These are phyloP conservation scores for Botrytis pseudocinerea DNA, from an alignment of 2,329 filamentous ascomycete species.

Conservation along the genomic window DNA sequence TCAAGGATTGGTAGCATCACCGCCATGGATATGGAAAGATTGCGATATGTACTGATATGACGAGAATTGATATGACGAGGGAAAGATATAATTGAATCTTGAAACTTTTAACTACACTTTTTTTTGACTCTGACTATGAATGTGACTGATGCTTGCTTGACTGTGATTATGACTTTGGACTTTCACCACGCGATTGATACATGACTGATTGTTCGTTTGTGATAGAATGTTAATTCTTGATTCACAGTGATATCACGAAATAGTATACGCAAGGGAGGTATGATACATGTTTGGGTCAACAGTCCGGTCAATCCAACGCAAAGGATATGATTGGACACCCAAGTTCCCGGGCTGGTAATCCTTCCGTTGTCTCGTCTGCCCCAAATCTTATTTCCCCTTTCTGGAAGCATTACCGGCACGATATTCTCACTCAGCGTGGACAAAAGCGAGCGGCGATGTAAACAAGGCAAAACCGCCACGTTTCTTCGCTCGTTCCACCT, in stretches of 20 bases:
- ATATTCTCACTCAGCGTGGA: not conserved
- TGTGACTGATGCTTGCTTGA: not conserved
- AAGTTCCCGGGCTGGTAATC: not conserved
- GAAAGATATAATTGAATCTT: slow-evolving; percentile 1
- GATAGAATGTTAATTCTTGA: not conserved
- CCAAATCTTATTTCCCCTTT: not conserved
- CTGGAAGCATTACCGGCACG: not conserved
- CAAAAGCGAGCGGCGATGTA: not conserved
- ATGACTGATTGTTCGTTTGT: not conserved
- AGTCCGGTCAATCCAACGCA: not conserved
- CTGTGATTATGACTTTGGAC: not conserved
- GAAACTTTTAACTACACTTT: not conserved
- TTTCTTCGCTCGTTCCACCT: not conserved
- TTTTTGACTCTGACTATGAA: not conserved
- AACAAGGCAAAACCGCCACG: not conserved
- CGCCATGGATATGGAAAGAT: slow-evolving; percentile 15
- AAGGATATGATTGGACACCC: not conserved
- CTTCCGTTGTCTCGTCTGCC: not conserved
- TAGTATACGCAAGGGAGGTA: too few species aligned
- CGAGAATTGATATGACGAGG: not conserved
- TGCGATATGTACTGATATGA: slow-evolving; percentile 12
- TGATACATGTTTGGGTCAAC: not conserved
- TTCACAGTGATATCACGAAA: not conserved
- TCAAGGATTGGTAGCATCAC: slow-evolving; percentile 14
- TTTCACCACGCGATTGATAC: not conserved